Percentiles rank a stretch among this genome's conserved stretches.
phyloP scores from a whole-genome alignment of 495 filamentous ascomycete species.

The Penicilliopsis zonata region DNA sequence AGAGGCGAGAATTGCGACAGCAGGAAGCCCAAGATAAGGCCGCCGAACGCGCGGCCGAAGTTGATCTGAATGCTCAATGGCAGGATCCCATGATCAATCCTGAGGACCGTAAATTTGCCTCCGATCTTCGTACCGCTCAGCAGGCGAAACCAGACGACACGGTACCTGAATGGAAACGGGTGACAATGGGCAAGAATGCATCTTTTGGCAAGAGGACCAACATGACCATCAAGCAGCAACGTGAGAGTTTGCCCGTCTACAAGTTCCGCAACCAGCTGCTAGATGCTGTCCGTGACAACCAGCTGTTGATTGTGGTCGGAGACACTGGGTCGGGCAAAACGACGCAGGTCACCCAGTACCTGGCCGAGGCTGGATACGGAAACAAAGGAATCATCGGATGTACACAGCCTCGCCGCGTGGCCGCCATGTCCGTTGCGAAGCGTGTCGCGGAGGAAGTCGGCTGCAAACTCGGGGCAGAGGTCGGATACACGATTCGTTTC shows the following conservation, averaged over 20 bases:
- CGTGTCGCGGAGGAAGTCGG: constrained; percentile 96
- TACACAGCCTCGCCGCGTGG: constrained; percentile 93
- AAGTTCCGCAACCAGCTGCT: constrained; percentile 83
- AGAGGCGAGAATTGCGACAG: constrained; percentile 77
- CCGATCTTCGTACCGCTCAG: constrained; percentile 55
- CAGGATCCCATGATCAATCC: constrained; percentile 89
- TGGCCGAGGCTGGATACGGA: constrained; percentile 84
- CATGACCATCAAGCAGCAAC: constrained; percentile 91
- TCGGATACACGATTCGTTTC: constrained; percentile 96
- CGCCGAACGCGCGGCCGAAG: constrained; percentile 61
- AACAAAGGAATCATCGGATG: constrained; percentile 91
- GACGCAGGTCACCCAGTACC: constrained; percentile 88
- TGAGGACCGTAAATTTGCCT: constrained; percentile 74
- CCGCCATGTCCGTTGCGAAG: constrained; percentile 93
- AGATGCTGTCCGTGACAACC: constrained; percentile 77
- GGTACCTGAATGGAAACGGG: constrained; percentile 88
- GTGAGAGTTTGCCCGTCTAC: constrained; percentile 81
- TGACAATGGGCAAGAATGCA: constrained; percentile 68
- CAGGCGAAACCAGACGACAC: constrained; percentile 46
- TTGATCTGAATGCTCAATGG: constrained; percentile 88
- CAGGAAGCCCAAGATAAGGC: constrained; percentile 79
- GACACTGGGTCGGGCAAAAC: constrained; percentile 98
- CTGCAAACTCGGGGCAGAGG: constrained; percentile 78
- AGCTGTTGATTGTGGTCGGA: constrained; percentile 89
- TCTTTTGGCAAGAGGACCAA: constrained; percentile 77